Evolutionary conservation across 2,329 filamentous ascomycete species (phyloP).

Genomic region (Dothideomycetes sp.): DNA sequence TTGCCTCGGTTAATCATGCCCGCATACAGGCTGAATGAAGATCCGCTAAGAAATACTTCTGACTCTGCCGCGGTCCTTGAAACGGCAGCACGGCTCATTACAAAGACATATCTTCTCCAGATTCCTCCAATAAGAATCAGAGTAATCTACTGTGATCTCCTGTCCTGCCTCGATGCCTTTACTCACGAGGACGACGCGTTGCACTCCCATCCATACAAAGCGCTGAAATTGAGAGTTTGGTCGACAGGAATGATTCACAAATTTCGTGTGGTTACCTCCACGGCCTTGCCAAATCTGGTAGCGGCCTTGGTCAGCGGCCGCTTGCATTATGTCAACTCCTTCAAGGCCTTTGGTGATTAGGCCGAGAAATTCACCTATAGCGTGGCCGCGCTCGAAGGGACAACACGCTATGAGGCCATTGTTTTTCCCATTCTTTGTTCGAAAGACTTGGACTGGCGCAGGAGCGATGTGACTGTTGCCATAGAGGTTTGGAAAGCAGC

Average conservation of each 20-base stretch:
- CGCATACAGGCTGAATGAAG: too few relatives aligned
- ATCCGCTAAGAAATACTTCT: too few relatives aligned
- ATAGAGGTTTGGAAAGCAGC: constrained; percentile 44
- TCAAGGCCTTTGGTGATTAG: constrained; percentile 41
- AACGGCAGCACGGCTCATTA: constrained; percentile 41
- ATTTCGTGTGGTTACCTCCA: constrained; percentile 47
- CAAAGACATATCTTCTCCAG: constrained; percentile 46
- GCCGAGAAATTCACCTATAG: constrained; percentile 46
- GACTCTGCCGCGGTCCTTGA: too few relatives aligned
- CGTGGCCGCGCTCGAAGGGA: constrained; percentile 40
- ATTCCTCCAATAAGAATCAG: constrained; percentile 46
- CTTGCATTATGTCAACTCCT: constrained; percentile 45
- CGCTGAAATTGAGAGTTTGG: constrained; percentile 47
- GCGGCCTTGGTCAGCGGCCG: constrained; percentile 18
- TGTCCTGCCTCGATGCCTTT: constrained; percentile 42
- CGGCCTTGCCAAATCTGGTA: constrained; percentile 50
- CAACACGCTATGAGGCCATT: constrained; percentile 40
- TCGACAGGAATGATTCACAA: constrained; percentile 48
- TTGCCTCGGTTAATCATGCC: too few relatives aligned
- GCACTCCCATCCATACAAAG: constrained; percentile 46
- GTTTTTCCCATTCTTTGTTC: constrained; percentile 41
- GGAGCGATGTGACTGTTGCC: constrained; percentile 30
- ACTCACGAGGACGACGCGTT: constrained; percentile 45
- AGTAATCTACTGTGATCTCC: constrained; percentile 50
- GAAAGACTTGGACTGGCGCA: constrained; percentile 41